phyloP scores from a whole-genome alignment of 2,329 filamentous ascomycete genomes.

The Aspergillus alliaceus region DNA sequence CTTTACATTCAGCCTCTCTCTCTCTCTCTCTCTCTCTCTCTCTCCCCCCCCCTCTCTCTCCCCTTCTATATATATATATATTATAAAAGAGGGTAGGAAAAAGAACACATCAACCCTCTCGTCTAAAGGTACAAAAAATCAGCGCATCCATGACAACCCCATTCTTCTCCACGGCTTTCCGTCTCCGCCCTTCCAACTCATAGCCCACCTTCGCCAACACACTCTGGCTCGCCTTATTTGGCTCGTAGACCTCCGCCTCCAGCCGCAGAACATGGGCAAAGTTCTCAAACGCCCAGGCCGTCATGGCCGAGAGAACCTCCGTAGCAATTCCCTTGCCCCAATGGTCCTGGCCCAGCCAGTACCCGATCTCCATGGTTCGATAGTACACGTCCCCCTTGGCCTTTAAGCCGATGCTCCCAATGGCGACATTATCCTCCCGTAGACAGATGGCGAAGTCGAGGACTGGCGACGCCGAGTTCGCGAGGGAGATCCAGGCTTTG shows the following conservation, averaged over 20 bases:
- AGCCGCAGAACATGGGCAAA: slow-evolving; percentile 3
- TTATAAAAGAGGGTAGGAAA: neutral
- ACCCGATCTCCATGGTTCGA: slow-evolving; percentile 10
- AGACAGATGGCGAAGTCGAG: slow-evolving; percentile 3
- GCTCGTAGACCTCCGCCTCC: slow-evolving; percentile 8
- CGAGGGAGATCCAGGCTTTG: neutral
- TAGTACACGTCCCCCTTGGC: neutral
- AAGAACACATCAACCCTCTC: neutral
- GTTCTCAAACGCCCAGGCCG: slow-evolving; percentile 5
- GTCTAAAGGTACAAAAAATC: slow-evolving; percentile 2
- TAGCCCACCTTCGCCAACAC: slow-evolving; percentile 11
- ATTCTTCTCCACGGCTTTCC: slow-evolving; percentile 7
- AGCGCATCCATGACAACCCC: slow-evolving; percentile 5
- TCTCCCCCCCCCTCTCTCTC: no score
- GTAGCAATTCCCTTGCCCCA: slow-evolving; percentile 11
- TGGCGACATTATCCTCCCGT: neutral
- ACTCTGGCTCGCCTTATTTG: slow-evolving; percentile 8
- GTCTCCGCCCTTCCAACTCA: slow-evolving; percentile 4
- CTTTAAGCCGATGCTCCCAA: slow-evolving; percentile 8
- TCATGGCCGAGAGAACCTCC: slow-evolving; percentile 2
- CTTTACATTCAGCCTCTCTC: no score
- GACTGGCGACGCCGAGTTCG: neutral
- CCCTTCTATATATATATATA: no score
- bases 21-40: no score
- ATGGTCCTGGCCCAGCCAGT: slow-evolving; percentile 10